Base-by-base conservation (phyloP, 495 filamentous ascomycete genomes). In the Neurospora africana region DNA sequence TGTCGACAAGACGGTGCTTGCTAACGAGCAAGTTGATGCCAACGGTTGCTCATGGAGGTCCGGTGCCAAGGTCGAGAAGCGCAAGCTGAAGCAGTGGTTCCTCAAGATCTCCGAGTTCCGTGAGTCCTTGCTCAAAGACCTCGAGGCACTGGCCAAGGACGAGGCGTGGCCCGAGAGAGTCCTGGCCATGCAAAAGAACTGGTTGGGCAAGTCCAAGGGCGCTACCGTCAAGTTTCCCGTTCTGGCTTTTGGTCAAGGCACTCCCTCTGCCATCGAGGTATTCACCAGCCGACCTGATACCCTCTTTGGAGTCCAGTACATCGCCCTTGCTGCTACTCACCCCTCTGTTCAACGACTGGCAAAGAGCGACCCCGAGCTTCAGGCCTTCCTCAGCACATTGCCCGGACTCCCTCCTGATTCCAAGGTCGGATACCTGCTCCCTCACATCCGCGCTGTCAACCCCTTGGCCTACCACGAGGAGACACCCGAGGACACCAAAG, bases 221-320 rank as follows among this genome's bases (percentile, higher is more conserved):
- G 90, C 90, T 3, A 89, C 87, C 69, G 84, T 96, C 74, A 88
- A 86, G 72, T 97, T 97, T 72, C 85, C 86, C 4, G 76, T 92
- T 5, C 75, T 81, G 69, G 77, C 81, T 17, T 78, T 77, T 21
- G 74, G 81, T 10, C 75, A 83, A 6, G 75, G 77, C n/a, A 69
- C 79, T 13, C 75, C 80, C 11, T 75, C 80, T 21, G 78, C 82
- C 35, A 85, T 94, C n/a, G 86, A 91, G 74, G 90, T 93, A 1
- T 97, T 92, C 72, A 97, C 93, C 0, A 95, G 92, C 11, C 85
- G 93, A 8, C 89, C 91, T 3, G 93, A 97, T 79, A 97, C 93
- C 1, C 79, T 97, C 17, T 91, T 90, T 77, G 93, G 92, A 0
- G 93, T 93, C 21, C 91, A 95, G 73, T 97, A 94, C 78, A 77